A percentile compares a stretch with the other conserved stretches of the same genome.
phyloP scores from a whole-genome alignment of 768 basidiomycete genomes.

The Dacryopinax spathularia region DNA sequence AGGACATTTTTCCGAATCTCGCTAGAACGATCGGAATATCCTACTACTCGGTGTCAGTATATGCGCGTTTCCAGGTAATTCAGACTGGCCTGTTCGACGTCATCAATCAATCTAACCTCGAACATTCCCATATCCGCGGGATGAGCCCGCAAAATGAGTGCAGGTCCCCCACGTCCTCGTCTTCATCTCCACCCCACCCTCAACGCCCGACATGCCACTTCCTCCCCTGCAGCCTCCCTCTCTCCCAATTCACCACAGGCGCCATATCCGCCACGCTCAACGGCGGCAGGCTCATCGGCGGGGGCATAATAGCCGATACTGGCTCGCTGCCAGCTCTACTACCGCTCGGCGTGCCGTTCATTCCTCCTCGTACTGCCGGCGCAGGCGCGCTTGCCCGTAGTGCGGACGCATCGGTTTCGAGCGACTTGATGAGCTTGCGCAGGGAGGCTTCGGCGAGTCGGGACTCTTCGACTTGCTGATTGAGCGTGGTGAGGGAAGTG shows the following conservation, averaged over 20 bases:
- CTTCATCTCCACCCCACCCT: background rate
- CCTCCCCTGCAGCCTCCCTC: background rate
- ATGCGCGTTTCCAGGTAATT: no score
- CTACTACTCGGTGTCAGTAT: no score
- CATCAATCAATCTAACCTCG: background rate
- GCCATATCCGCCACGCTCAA: background rate
- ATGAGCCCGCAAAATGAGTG: background rate
- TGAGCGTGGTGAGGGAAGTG: background rate
- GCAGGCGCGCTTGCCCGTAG: background rate
- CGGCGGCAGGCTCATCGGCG: background rate
- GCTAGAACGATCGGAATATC: no score
- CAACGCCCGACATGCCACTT: background rate
- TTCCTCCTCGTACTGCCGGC: no score
- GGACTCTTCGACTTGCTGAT: conserved; percentile 1
- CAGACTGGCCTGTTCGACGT: no score
- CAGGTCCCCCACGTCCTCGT: background rate
- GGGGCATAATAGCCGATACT: background rate
- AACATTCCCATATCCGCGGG: background rate
- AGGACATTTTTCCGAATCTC: no score
- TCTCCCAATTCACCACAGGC: background rate
- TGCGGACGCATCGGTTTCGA: background rate
- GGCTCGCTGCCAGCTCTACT: background rate
- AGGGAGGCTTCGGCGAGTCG: background rate
- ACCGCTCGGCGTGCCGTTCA: background rate
- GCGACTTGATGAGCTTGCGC: conserved; percentile 3